A percentile compares a stretch with the other conserved stretches of the same genome.
Evolutionary conservation across 306 rosid species (phyloP).

Genomic region (Casuarina equisetifolia): DNA sequence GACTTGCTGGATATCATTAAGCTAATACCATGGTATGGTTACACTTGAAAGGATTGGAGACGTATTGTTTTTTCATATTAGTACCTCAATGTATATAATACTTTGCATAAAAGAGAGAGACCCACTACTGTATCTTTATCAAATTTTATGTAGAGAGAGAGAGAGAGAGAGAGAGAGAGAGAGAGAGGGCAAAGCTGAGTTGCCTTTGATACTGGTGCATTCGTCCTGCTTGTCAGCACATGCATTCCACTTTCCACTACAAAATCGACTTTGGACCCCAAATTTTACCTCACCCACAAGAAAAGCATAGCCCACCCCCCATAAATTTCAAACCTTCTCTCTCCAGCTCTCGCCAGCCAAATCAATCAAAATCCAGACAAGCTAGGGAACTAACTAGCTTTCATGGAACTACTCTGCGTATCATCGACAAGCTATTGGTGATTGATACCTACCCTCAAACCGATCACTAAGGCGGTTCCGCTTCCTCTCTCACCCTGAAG

Average conservation of each 20-base stretch:
- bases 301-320: constrained; percentile 72
- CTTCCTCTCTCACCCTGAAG: constrained; percentile 16
- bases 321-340: constrained; percentile 52
- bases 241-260: constrained; percentile 97
- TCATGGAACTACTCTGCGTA: constrained; percentile 25
- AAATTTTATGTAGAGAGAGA: constrained; percentile 43
- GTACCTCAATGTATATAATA: constrained; percentile 7
- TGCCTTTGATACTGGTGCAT: constrained; percentile 84
- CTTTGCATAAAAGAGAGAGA: constrained; percentile 57
- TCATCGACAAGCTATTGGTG: background rate
- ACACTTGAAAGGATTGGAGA: background rate
- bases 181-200: constrained; percentile 62
- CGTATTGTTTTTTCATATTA: constrained; percentile 24
- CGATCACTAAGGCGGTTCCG: constrained; percentile 14
- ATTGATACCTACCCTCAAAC: constrained; percentile 25
- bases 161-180: constrained; percentile 36
- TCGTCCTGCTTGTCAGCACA: constrained; percentile 92
- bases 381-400: constrained; percentile 23
- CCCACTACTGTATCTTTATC: constrained; percentile 46
- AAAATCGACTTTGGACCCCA: constrained; percentile 87
- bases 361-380: constrained; percentile 31
- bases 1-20: background rate
- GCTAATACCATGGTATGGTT: constrained; percentile 9
- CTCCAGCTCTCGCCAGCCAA: constrained; percentile 32
- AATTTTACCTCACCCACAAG: constrained; percentile 85